Evolutionary conservation across 495 filamentous ascomycete genomes (phyloP).

Genomic region (Xylaria acuta): DNA sequence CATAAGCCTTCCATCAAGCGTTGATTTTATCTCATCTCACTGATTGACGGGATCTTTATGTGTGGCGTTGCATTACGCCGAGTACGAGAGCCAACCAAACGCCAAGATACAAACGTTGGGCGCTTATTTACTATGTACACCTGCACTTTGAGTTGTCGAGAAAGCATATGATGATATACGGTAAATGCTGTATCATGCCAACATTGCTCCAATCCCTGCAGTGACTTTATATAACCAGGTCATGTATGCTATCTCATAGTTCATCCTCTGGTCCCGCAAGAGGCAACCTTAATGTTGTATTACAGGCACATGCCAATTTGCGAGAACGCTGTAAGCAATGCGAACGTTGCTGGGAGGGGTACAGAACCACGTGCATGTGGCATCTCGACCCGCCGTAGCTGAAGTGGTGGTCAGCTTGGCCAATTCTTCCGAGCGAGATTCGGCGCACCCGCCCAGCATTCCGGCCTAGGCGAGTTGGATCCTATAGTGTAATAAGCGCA

Average conservation of each 20-base stretch:
- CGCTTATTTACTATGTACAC: neutral
- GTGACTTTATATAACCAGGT: neutral
- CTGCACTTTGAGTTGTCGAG: neutral
- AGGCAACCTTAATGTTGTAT: neutral
- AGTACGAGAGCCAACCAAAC: conserved; percentile 13
- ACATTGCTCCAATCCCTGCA: neutral
- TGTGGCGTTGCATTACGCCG: conserved; percentile 26
- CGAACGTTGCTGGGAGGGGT: neutral
- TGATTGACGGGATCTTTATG: neutral
- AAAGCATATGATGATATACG: conserved; percentile 2
- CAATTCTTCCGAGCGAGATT: neutral
- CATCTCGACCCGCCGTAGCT: conserved; percentile 13
- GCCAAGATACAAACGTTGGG: neutral
- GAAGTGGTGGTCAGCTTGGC: conserved; percentile 24
- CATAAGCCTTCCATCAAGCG: neutral
- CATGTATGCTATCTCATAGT: neutral
- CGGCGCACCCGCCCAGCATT: neutral
- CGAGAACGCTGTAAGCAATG: conserved; percentile 1
- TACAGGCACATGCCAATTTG: neutral
- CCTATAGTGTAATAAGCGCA: conserved; percentile 10
- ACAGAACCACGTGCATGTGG: conserved; percentile 20
- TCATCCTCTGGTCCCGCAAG: neutral
- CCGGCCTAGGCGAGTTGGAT: neutral
- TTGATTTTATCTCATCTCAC: neutral
- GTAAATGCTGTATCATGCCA: neutral